Evolutionary conservation across 2,329 filamentous ascomycete species (phyloP), one percentile per base, ranked within the genome.

Genomic region (Aspergillus fischeri): DNA sequence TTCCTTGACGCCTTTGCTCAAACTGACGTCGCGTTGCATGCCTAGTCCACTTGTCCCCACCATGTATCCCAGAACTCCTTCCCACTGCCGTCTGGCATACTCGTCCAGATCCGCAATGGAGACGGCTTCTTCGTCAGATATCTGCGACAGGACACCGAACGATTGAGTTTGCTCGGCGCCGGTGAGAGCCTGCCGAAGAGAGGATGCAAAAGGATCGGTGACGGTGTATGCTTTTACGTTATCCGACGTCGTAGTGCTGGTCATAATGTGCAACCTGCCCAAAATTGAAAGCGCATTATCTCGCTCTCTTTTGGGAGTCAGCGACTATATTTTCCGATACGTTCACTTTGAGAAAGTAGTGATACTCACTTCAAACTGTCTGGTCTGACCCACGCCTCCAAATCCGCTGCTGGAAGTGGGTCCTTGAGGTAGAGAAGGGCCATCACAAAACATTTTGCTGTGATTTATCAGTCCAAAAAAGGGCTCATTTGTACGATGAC

Each of bases 391-490:
- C 93, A 96, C 45, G 84, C 78, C 65, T 97, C 92, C 58, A 99
- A 83, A 67, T 95, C 89, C 61, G 85, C 80, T n/a, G 91, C 83
- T 2, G 86, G 83, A 62, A 97, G 84, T 0, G 94, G 90, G 10
- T 84, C 81, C 44, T 91, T 90, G 79, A 95, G 89, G 78, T 96
- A 99, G 3, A 99, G 86, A 68, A 99, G 86, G 42, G 90, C 90
- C 88, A 97, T 96, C 60, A 99, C 93, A 69, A 99, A 89, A 17
- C 87, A 91, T 81, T 99, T 97, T 66, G 94, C 93, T 91, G 67
- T 41, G 42, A 4, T 56, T 9, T 41, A 17, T 38, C 28, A 47
- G 44, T 11, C 41, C 49, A 65, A 29, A 65, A 65, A 55, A 54
- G 42, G 59, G 60, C 63, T 17, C 28, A 24, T 50, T 20, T 17